Evolutionary conservation across 2,329 filamentous ascomycete genomes (phyloP).

Genomic region (Colletotrichum sp.): DNA sequence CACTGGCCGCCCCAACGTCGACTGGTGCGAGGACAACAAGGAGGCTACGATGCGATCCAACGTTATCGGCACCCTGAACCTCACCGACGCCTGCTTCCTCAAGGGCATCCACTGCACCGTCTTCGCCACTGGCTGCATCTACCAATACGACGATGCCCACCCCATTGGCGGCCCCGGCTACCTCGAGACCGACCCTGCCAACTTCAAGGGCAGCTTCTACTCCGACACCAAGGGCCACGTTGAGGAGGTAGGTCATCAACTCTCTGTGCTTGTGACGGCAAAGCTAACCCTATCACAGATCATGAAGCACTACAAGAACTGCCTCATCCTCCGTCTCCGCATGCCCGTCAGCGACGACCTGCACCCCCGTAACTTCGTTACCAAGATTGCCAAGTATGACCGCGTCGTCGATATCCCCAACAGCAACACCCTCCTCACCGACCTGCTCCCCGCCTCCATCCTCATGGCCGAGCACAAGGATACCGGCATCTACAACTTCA

Average conservation of each 20-base stretch:
- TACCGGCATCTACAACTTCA: slow-evolving; percentile 72
- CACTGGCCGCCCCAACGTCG: slow-evolving; percentile 71
- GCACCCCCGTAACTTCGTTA: slow-evolving; percentile 70
- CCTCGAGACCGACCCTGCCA: slow-evolving; percentile 65
- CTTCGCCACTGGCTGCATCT: slow-evolving; percentile 72
- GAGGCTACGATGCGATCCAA: slow-evolving; percentile 72
- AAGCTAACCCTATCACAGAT: slow-evolving; percentile 44
- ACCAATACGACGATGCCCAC: slow-evolving; percentile 66
- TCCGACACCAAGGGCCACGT: slow-evolving; percentile 70
- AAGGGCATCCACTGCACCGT: slow-evolving; percentile 67
- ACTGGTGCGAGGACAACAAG: slow-evolving; percentile 75
- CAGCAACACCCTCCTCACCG: slow-evolving; percentile 69
- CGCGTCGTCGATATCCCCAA: slow-evolving; percentile 72
- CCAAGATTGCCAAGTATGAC: slow-evolving; percentile 71
- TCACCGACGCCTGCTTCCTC: slow-evolving; percentile 65
- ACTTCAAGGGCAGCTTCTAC: slow-evolving; percentile 73
- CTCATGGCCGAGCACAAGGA: slow-evolving; percentile 65
- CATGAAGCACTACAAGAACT: slow-evolving; percentile 66
- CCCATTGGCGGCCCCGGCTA: slow-evolving; percentile 65
- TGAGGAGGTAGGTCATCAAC: slow-evolving; percentile 56
- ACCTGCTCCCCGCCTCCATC: slow-evolving; percentile 67
- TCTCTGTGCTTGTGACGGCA: background rate
- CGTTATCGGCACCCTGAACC: slow-evolving; percentile 67
- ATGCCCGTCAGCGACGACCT: slow-evolving; percentile 75
- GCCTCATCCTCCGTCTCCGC: slow-evolving; percentile 68